Conservation (phyloP, 2,329 filamentous ascomycete genomes). For the Curvularia eragrostidis region DNA sequence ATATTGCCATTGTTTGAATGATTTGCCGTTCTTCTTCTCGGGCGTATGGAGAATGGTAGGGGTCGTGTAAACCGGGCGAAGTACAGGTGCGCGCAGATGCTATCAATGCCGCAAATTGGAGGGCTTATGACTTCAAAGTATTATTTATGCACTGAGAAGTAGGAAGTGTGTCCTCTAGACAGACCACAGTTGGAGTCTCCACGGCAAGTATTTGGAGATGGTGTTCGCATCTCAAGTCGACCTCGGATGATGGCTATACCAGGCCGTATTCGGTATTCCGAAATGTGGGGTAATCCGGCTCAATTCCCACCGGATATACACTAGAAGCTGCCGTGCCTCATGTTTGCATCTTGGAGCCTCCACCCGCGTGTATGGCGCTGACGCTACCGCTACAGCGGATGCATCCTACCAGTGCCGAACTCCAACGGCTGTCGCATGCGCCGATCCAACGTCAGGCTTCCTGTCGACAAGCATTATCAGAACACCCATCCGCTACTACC, state of each 20-base stretch:
- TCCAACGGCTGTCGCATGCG: background rate
- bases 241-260: conserved; percentile 9
- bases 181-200: background rate
- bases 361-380: background rate
- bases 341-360: background rate
- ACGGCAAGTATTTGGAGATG: background rate
- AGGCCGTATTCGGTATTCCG: conserved; percentile 57
- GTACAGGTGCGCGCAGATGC: background rate
- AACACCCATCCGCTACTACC: no score
- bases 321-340: background rate
- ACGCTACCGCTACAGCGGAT: background rate
- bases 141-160: background rate
- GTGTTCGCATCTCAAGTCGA: conserved; percentile 7
- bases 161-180: background rate
- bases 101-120: background rate
- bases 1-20: conserved; percentile 24
- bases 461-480: background rate
- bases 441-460: background rate
- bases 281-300: conserved; percentile 56
- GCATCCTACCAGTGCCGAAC: background rate
- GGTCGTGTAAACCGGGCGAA: background rate
- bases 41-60: conserved; percentile 2
- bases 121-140: background rate
- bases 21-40: background rate
- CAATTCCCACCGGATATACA: background rate